Conservation (phyloP, 139 green algal species). For the Chlamydomonas sp. region DNA sequence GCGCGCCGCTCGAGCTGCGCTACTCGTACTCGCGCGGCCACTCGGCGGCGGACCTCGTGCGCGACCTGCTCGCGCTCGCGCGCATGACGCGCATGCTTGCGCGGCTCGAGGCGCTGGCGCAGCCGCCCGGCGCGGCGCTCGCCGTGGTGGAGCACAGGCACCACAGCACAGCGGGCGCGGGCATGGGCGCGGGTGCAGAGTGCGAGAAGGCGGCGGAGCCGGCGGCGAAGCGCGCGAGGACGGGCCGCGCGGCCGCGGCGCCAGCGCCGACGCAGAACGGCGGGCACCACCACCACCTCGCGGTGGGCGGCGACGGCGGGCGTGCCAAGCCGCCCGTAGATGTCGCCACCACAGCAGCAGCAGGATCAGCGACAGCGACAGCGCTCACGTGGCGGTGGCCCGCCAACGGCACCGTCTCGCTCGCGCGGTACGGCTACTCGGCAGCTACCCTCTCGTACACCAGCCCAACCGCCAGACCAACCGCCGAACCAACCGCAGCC, state of each 20-base stretch:
- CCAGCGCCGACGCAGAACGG: too few species aligned
- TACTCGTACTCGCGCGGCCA: slow-evolving; percentile 21
- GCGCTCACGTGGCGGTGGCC: not conserved
- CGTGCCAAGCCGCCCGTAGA: too few species aligned
- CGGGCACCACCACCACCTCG: too few species aligned
- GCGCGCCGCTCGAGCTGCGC: slow-evolving; percentile 13
- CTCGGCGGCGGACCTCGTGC: slow-evolving; percentile 15
- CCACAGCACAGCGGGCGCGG: too few species aligned
- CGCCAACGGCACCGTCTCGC: not conserved
- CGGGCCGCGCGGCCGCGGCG: too few species aligned
- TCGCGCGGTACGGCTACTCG: not conserved
- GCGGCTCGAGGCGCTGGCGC: slow-evolving; percentile 22
- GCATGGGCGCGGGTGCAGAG: too few species aligned
- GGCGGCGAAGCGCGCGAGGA: too few species aligned
- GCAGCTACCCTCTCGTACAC: not conserved
- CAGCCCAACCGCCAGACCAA: not conserved
- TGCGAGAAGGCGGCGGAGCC: too few species aligned
- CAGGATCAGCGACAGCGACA: not conserved
- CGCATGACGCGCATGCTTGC: slow-evolving; percentile 28
- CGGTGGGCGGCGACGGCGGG: too few species aligned
- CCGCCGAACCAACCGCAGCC: not conserved
- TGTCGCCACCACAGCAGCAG: too few species aligned
- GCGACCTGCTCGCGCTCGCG: slow-evolving; percentile 21
- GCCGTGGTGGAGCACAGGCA: too few species aligned
- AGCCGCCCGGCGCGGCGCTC: too few species aligned